phyloP scores from a whole-genome alignment of 1,284 basidiomycete genomes.

The Anthracocystis panici-leucophaei region DNA sequence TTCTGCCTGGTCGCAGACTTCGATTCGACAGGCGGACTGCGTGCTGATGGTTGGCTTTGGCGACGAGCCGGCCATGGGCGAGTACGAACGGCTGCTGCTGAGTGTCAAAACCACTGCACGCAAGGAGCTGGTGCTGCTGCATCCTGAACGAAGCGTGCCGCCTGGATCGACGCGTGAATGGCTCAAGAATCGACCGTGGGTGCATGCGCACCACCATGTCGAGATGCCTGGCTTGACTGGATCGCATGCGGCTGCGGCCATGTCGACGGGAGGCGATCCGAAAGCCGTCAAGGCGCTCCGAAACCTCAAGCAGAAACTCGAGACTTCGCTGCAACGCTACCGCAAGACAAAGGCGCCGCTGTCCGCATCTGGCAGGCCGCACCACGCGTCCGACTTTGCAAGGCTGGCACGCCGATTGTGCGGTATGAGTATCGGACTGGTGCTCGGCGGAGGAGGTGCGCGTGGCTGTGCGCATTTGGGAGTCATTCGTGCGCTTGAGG shows the following conservation, averaged over 20 bases:
- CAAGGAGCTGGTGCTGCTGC: conserved; percentile 93
- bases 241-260: conserved; percentile 64
- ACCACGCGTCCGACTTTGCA: conserved; percentile 91
- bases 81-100: conserved; percentile 87
- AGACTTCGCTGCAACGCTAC: conserved; percentile 85
- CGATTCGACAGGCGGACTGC: conserved; percentile 82
- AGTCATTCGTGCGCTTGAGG: conserved; percentile 88
- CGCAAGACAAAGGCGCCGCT: conserved; percentile 38
- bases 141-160: conserved; percentile 87
- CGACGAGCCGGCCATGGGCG: conserved; percentile 86
- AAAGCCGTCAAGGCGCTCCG: conserved; percentile 84
- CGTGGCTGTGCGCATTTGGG: conserved; percentile 94
- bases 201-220: conserved; percentile 90
- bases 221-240: conserved; percentile 77
- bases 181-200: conserved; percentile 96
- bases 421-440: conserved; percentile 91
- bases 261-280: conserved; percentile 76
- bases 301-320: conserved; percentile 86
- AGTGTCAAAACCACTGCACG: conserved; percentile 96
- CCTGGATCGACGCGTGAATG: conserved; percentile 95
- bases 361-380: conserved; percentile 73
- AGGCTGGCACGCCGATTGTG: conserved; percentile 90
- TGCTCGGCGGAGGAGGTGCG: conserved; percentile 95
- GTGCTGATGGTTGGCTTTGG: conserved; percentile 88
- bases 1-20: conserved; percentile 67